Conservation (phyloP, 2,329 filamentous ascomycete species). For the Albifimbria verrucaria region DNA sequence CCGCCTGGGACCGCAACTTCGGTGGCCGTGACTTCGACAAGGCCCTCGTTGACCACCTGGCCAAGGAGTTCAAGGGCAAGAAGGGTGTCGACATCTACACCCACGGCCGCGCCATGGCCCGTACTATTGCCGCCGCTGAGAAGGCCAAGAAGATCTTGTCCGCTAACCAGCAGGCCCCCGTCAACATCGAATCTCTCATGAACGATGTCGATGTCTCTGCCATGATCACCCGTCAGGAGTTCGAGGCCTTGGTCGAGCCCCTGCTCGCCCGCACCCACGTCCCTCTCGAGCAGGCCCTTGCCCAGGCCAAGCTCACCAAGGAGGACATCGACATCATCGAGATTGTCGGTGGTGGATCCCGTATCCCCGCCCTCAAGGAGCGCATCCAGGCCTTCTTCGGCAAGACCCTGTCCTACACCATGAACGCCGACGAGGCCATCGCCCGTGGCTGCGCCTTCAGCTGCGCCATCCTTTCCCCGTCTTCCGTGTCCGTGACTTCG, state of each 20-base stretch:
- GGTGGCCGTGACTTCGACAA: slow-evolving; percentile 97
- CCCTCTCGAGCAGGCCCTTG: slow-evolving; percentile 86
- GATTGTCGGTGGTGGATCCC: slow-evolving; percentile 90
- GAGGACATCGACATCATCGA: slow-evolving; percentile 94
- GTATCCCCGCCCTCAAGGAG: slow-evolving; percentile 90
- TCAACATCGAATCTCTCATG: slow-evolving; percentile 99
- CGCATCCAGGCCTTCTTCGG: slow-evolving; percentile 86
- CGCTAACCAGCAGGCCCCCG: slow-evolving; percentile 84
- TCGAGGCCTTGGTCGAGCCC: slow-evolving; percentile 86
- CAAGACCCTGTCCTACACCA: slow-evolving; percentile 89
- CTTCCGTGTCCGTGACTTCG: slow-evolving; percentile 97
- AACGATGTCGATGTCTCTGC: slow-evolving; percentile 90
- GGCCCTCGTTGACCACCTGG: slow-evolving; percentile 90
- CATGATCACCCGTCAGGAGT: slow-evolving; percentile 89
- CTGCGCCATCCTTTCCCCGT: slow-evolving; percentile 94
- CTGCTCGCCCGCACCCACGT: slow-evolving; percentile 68
- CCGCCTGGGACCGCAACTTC: slow-evolving; percentile 91
- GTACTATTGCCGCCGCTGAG: slow-evolving; percentile 85
- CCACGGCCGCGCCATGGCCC: slow-evolving; percentile 85
- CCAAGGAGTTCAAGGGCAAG: slow-evolving; percentile 93
- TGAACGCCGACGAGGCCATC: slow-evolving; percentile 97
- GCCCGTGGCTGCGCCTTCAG: slow-evolving; percentile 95
- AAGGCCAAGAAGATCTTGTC: slow-evolving; percentile 98
- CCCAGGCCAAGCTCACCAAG: slow-evolving; percentile 85
- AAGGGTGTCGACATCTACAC: slow-evolving; percentile 94